Percentiles rank a stretch among this genome's conserved stretches.
Conservation (phyloP, 1,139 yeast species). For the Candida pseudoviswanathii region DNA sequence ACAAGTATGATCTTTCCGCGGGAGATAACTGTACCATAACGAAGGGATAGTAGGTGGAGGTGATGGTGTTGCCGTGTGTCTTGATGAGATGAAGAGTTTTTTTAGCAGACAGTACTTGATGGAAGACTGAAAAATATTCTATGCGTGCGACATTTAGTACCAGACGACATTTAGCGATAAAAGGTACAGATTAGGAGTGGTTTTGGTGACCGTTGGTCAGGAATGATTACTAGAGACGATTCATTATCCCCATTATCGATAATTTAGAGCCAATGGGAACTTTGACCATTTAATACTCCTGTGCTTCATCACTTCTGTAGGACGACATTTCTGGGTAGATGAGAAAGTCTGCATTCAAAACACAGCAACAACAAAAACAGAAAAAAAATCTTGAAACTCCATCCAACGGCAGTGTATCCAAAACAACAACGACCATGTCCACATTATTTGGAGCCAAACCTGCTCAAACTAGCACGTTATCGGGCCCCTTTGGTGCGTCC, state of each 20-base stretch:
- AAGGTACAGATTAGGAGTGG: too few relatives aligned
- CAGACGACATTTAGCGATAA: too few relatives aligned
- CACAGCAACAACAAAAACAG: background rate
- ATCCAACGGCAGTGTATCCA: background rate
- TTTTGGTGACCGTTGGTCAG: too few relatives aligned
- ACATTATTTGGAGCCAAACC: constrained; percentile 11
- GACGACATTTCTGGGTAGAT: too few relatives aligned
- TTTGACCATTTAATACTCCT: too few relatives aligned
- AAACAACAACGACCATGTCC: constrained; percentile 6
- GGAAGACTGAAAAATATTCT: too few relatives aligned
- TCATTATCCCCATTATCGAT: too few relatives aligned
- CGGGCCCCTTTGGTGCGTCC: background rate
- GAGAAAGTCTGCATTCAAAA: background rate
- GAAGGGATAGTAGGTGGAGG: background rate
- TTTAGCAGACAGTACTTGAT: too few relatives aligned
- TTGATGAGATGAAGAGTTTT: constrained; percentile 1
- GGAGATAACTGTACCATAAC: constrained; percentile 66
- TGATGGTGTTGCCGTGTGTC: background rate
- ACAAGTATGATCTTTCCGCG: constrained; percentile 80
- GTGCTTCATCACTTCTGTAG: too few relatives aligned
- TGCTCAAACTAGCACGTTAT: constrained; percentile 1
- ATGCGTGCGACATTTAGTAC: too few relatives aligned
- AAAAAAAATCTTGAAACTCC: background rate
- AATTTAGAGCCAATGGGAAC: too few relatives aligned
- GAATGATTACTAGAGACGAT: too few relatives aligned